A percentile compares a stretch with the other conserved stretches of the same genome.
phyloP scores from a whole-genome alignment of 2,329 filamentous ascomycete genomes.

The Colletotrichum sp. region DNA sequence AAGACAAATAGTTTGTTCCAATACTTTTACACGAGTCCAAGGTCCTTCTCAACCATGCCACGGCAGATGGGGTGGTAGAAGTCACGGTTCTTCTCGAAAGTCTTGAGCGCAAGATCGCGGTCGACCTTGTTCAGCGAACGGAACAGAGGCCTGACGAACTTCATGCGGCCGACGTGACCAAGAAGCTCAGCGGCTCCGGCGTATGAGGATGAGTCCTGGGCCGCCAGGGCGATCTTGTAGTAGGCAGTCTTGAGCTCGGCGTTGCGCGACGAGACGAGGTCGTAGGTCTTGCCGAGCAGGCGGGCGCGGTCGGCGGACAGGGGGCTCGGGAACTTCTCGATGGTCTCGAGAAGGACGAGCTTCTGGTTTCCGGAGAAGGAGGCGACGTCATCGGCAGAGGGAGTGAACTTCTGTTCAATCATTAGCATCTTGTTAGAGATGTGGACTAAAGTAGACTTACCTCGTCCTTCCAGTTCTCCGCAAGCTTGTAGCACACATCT shows the following conservation, averaged over 20 bases:
- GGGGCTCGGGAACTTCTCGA: constrained; percentile 70
- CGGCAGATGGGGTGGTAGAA: constrained; percentile 97
- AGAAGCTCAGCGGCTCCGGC: constrained; percentile 75
- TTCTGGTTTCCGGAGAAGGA: constrained; percentile 85
- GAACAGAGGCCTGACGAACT: constrained; percentile 91
- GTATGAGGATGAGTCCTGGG: constrained; percentile 73
- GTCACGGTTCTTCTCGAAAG: constrained; percentile 84
- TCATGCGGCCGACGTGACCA: constrained; percentile 89
- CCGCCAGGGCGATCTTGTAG: constrained; percentile 78
- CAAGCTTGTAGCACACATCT: constrained; percentile 82
- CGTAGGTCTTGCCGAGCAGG: constrained; percentile 77
- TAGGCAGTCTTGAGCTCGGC: constrained; percentile 86
- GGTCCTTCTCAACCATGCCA: constrained; percentile 84
- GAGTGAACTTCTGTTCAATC: constrained; percentile 59
- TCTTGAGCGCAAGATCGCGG: constrained; percentile 74
- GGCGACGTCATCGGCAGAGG: constrained; percentile 70
- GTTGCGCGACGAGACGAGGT: constrained; percentile 76
- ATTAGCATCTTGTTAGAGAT: constrained; percentile 4
- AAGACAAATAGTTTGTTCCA: too few relatives aligned
- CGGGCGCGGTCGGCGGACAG: constrained; percentile 71
- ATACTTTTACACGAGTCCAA: constrained; percentile 42
- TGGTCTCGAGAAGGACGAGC: constrained; percentile 84
- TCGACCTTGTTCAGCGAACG: constrained; percentile 77
- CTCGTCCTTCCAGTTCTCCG: constrained; percentile 77
- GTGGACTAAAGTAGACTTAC: constrained; percentile 37